phyloP scores from a whole-genome alignment of 2,329 filamentous ascomycete genomes.

The Monilinia fructicola region DNA sequence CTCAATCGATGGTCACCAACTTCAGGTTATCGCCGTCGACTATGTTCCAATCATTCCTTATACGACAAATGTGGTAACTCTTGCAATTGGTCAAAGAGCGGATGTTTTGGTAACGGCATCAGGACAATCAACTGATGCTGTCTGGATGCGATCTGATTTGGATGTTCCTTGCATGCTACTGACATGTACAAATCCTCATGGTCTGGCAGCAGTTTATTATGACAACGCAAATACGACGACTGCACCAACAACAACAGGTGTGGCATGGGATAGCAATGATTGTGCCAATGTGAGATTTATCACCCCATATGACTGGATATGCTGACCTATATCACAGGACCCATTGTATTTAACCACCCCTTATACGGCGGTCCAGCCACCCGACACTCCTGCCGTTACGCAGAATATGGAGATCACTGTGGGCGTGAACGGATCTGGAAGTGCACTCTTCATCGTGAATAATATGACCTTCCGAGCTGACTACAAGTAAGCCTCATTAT shows the following conservation, averaged over 20 bases:
- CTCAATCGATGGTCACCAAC: conserved; percentile 53
- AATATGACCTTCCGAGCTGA: conserved; percentile 20
- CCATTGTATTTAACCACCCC: conserved; percentile 17
- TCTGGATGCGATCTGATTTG: conserved; percentile 60
- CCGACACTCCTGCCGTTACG: conserved; percentile 18
- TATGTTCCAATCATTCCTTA: conserved; percentile 58
- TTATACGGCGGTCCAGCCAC: conserved; percentile 6
- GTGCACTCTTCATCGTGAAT: conserved; percentile 18
- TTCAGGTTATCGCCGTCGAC: conserved; percentile 58
- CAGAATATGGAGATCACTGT: conserved; percentile 22
- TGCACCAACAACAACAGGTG: conserved; percentile 20
- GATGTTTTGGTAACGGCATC: conserved; percentile 50
- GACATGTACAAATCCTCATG: conserved; percentile 48
- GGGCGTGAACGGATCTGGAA: conserved; percentile 14
- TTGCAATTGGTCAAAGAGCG: conserved; percentile 52
- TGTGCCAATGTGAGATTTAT: conserved; percentile 19
- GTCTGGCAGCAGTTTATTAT: conserved; percentile 53
- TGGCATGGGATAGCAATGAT: conserved; percentile 21
- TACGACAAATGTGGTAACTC: conserved; percentile 46
- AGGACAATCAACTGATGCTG: conserved; percentile 48
- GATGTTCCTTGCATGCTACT: conserved; percentile 46
- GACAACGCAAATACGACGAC: conserved; percentile 14
- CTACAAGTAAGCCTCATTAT: conserved; percentile 14
- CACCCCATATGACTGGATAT: background rate
- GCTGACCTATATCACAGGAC: conserved; percentile 14